Base-by-base conservation (phyloP, 1,139 yeast genomes). In the Taphrina confusa region DNA sequence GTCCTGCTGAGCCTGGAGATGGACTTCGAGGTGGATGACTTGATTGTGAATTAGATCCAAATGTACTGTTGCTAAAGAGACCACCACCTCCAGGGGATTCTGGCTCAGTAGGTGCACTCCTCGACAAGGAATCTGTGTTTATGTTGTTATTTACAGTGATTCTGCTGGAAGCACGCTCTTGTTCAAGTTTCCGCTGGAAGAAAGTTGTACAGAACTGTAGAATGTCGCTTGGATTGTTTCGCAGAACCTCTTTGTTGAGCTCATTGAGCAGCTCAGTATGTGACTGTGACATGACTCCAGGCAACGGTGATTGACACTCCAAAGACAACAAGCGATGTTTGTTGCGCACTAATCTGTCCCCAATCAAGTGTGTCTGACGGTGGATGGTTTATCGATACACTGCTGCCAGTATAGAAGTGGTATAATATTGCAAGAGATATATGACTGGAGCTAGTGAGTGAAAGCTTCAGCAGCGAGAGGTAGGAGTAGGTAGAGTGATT, bases 141-240 rank as follows among this genome's bases (percentile, higher is more conserved):
- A 70, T 65, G 3, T 68, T 60, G 2, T 65, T 64, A n/a, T 68
- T 66, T 0, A 68, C 68, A 62, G 65, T 62, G 31, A 68, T n/a
- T 27, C 64, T 2, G 12, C 11, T 33, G 4, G 28, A 31, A 20
- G 42, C 52, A 70, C 90, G 78, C 70, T 84, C 87, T 45, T 80
- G 77, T 66, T 81, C 84, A 62, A 85, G 74, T 66, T 82, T 80
- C 57, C 77, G 71, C 68, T 79, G 80, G 74, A 85, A 85, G 71
- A 82, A 84, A 70, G 82, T 80, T 64, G 86, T 84, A 68, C 89
- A 83, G 72, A 85, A 85, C 69, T 85, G 90, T 63, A 85, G 72
- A 20, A 84, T 75, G 68, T 85, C 91, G 12, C 75, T 72, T 1
- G 95, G 95, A 67, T 83, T 81, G 68, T 82, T 80, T 59, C 79